A percentile compares a stretch with the other conserved stretches of the same genome.
Conservation (phyloP, 202 grass and related monocot genomes). For the Cymbopogon flexuosus region DNA sequence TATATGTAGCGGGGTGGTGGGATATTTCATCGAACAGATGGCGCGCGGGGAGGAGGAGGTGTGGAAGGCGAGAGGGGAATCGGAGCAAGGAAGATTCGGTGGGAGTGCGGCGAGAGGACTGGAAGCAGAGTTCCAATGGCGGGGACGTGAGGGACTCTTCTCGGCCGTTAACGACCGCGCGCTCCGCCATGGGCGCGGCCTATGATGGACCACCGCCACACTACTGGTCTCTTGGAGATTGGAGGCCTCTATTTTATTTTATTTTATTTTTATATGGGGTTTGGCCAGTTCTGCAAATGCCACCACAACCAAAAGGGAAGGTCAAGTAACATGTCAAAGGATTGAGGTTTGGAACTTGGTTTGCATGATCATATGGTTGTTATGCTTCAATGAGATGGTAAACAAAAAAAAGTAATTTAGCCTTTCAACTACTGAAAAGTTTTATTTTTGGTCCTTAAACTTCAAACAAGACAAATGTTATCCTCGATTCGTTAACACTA, state of each 20-base stretch:
- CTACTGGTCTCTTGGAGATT: not conserved
- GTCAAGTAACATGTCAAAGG: too few relatives aligned
- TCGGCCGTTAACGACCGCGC: slow-evolving; percentile 14
- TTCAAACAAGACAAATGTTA: not conserved
- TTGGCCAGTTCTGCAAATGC: not conserved
- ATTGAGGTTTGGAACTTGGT: not conserved
- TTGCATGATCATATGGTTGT: not conserved
- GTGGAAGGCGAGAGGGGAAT: slow-evolving; percentile 28
- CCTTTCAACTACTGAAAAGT: not conserved
- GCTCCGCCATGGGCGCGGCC: not conserved
- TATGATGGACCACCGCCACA: slow-evolving; percentile 26
- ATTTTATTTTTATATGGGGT: not conserved
- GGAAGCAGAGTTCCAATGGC: slow-evolving; percentile 6
- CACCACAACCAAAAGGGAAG: too few relatives aligned
- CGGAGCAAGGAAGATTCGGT: slow-evolving; percentile 65
- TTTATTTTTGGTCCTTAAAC: not conserved
- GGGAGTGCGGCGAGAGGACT: slow-evolving; percentile 12
- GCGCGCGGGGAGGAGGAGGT: not conserved
- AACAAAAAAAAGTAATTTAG: not conserved
- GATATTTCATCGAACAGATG: slow-evolving; percentile 60
- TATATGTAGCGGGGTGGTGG: slow-evolving; percentile 32
- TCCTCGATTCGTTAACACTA: not conserved
- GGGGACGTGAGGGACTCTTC: slow-evolving; percentile 42
- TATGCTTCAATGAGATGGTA: not conserved
- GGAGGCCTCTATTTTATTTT: not conserved